Evolutionary conservation across 371 early-diverging fungal genomes (phyloP), one percentile per base, ranked within the genome.

Genomic region (Syncephalastrum racemosum): DNA sequence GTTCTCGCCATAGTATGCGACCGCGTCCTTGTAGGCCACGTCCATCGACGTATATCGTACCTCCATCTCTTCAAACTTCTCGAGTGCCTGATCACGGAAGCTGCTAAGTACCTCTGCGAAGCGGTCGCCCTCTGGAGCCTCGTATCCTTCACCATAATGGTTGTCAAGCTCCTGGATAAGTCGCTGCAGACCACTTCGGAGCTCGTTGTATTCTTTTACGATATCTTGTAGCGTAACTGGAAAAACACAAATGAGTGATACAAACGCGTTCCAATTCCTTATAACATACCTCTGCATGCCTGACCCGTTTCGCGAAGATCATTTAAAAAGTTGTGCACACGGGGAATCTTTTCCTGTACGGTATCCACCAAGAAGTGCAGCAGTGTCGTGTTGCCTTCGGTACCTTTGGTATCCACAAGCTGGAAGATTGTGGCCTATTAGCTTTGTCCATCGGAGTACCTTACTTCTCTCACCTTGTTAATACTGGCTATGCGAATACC

Each of bases 401-500:
- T 82, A 2, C 88, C 87, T 67, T 92, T 93, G 19, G 93, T 92
- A 56, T 94, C 95, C 47, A 89, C 87, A 59, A 94, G 67, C 83
- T 89, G 60, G 45, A 47, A 16, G 4, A 18, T 0, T 41, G 8
- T 7, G n/a, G 6, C 20, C 22, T 18, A 6, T n/a, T 4, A 49
- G n/a, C 12, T 5, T 23, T 23, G 10, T 3, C 22, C 18, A n/a
- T 49, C 24, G 6, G 4, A 6, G 25, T 15, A 10, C n/a, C 14
- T 31, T 6, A 8, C 45, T 31, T 45, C 13, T 27, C 46, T 56
- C 73, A 89, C 89, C 82, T 89, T 90, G 59, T 91, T 92, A 48
- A 96, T 83, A 72, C 91, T 93, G 6, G 82, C 80, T 58, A 95
- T 90, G 56, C 86, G 84, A 67, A 95, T 93, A 16, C 95, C 97